phyloP scores from a whole-genome alignment of 345 rosid genomes.

The Aethionema arabicum region DNA sequence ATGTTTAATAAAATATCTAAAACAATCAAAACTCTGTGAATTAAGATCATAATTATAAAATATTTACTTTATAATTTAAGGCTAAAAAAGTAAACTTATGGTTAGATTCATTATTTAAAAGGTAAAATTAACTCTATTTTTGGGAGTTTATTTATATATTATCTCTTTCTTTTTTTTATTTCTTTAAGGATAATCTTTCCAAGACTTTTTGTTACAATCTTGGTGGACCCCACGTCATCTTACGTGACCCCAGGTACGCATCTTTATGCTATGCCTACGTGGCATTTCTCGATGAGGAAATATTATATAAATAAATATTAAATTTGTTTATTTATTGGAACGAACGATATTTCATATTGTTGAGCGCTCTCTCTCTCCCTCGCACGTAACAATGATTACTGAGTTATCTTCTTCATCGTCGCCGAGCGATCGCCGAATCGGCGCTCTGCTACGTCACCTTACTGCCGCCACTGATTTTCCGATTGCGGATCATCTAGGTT shows the following conservation, averaged over 20 bases:
- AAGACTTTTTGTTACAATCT: conserved; percentile 1
- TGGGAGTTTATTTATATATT: neutral
- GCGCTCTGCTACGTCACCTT: conserved; percentile 50
- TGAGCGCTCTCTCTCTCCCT: too few relatives aligned
- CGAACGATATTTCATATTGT: neutral
- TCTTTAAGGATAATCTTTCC: neutral
- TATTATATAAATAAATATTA: neutral
- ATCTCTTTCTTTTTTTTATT: neutral
- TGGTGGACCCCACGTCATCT: conserved; percentile 6
- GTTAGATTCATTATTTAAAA: neutral
- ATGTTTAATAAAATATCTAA: too few relatives aligned
- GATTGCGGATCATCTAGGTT: conserved; percentile 15
- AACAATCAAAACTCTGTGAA: too few relatives aligned
- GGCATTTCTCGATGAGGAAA: neutral
- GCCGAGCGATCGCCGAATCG: conserved; percentile 48
- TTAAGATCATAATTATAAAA: too few relatives aligned
- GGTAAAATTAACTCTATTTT: conserved; percentile 12
- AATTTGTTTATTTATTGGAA: neutral
- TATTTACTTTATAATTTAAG: too few relatives aligned
- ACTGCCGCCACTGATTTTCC: conserved; percentile 6
- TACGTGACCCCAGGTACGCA: conserved; percentile 32
- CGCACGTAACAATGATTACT: neutral
- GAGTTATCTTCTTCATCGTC: conserved; percentile 33
- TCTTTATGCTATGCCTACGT: conserved; percentile 30
- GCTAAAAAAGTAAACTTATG: too few relatives aligned